Base-by-base conservation (phyloP, 371 early-diverging fungal species). In the Syncephalis fuscata region DNA sequence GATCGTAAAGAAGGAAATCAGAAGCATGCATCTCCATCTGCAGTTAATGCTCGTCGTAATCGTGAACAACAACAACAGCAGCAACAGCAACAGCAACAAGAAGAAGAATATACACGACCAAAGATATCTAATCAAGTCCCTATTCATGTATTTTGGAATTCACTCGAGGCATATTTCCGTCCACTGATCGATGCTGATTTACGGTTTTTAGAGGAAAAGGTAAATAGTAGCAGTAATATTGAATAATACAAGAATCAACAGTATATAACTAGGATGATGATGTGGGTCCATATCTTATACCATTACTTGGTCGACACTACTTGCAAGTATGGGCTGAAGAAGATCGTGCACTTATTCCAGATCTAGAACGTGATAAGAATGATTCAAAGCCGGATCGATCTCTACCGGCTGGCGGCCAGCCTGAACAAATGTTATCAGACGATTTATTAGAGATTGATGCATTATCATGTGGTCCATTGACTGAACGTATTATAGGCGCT, bases 81-180 rank as follows among this genome's bases (percentile, higher is more conserved):
- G 32, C 32, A 32, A 32, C 32, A 32, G 32, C 32, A 32, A 32
- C 32, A 32, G 11, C 32, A 32, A 11, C 32, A 32, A 32, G 44
- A 44, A 7, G 44, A 44, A 4, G 44, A 44, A 19, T 44, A 22
- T 22, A 14, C 22, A 3, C 19, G 22, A 19, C 11, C 44, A 14
- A 44, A 44, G 44, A 44, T 44, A 3, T 14, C 44, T 3, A 44
- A 84, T 53, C 91, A 89, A 59, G 74, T 89, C 11, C 82, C 85
- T 3, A 75, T 87, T 24, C 62, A 70, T 15, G 76, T 77, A 2
- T 92, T 85, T 55, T 88, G 85, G 82, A 51, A 68, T 4, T 79
- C 81, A 9, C 61, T 81, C 47, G 93, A 92, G 24, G 85, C 87
- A 46, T 90, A 80, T 57, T 85, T 88, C 53, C 65, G 87, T 3